Conservation (phyloP, 768 basidiomycete genomes). For the Calocybe gangraenosa region DNA sequence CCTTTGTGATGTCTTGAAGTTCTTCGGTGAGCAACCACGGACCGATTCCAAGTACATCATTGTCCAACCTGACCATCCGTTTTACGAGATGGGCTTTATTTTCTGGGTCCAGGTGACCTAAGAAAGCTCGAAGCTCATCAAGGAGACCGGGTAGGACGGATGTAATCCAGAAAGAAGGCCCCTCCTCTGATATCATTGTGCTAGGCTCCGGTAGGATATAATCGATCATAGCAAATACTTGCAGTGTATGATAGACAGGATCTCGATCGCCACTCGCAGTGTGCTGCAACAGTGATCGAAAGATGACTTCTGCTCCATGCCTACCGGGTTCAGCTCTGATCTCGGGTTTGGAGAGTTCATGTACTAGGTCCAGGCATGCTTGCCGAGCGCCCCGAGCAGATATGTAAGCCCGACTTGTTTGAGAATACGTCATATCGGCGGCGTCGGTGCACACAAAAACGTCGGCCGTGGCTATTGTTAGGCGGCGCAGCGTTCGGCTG, state of each 20-base stretch:
- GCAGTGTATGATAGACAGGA: conserved; percentile 51
- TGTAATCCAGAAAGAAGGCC: conserved; percentile 43
- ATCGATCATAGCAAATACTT: conserved; percentile 55
- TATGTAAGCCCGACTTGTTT: conserved; percentile 30
- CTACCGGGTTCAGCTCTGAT: conserved; percentile 30
- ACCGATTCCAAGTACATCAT: conserved; percentile 50
- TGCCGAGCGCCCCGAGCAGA: conserved; percentile 43
- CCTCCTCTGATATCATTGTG: conserved; percentile 20
- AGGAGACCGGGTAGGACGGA: conserved; percentile 55
- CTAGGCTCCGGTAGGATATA: conserved; percentile 43
- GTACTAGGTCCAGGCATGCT: conserved; percentile 48
- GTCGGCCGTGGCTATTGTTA: conserved; percentile 45
- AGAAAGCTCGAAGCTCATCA: conserved; percentile 50
- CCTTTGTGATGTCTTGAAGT: conserved; percentile 42
- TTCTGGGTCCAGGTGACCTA: conserved; percentile 52
- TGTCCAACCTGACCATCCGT: conserved; percentile 54
- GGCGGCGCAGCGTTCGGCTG: conserved; percentile 40
- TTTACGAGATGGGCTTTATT: conserved; percentile 49
- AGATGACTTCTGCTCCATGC: conserved; percentile 44
- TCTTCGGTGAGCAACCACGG: conserved; percentile 72
- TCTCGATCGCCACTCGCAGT: conserved; percentile 41
- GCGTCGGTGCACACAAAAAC: conserved; percentile 52
- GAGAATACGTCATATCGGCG: conserved; percentile 37
- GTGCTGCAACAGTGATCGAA: conserved; percentile 54
- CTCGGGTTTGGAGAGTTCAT: conserved; percentile 32